Evolutionary conservation across 805 yeast genomes (phyloP).

Genomic region (Kurtzmaniella fragi): DNA sequence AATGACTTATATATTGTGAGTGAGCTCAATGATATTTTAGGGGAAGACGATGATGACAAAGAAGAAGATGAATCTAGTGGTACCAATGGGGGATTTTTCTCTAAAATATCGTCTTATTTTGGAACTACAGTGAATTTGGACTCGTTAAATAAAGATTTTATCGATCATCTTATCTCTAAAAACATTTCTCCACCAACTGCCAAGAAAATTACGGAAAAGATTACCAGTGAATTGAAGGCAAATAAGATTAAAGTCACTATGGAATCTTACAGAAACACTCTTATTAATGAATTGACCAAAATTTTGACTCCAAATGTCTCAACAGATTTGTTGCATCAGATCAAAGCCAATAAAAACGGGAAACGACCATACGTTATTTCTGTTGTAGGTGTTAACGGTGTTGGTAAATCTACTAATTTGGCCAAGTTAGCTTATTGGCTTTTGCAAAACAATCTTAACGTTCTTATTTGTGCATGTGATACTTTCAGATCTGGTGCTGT

Average conservation of each 20-base stretch:
- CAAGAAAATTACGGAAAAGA: constrained; percentile 59
- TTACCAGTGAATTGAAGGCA: constrained; percentile 65
- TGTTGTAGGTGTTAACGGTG: constrained; percentile 97
- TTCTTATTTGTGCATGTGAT: constrained; percentile 93
- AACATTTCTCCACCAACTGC: constrained; percentile 93
- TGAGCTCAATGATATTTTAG: constrained; percentile 36
- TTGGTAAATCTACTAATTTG: constrained; percentile 92
- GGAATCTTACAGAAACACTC: constrained; percentile 56
- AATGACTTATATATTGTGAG: constrained; percentile 36
- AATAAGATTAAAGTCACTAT: constrained; percentile 71
- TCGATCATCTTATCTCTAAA: constrained; percentile 74
- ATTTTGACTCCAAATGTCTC: constrained; percentile 90
- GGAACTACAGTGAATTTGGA: constrained; percentile 45
- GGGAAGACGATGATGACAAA: constrained; percentile 25
- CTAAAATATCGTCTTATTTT: constrained; percentile 32
- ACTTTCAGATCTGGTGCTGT: constrained; percentile 98
- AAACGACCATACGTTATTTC: constrained; percentile 85
- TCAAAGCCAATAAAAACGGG: constrained; percentile 42
- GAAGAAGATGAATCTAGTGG: constrained; percentile 12
- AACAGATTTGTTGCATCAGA: constrained; percentile 78
- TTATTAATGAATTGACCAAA: constrained; percentile 66
- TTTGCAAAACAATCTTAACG: constrained; percentile 79
- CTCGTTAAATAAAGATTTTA: constrained; percentile 59
- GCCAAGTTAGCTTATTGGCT: constrained; percentile 96
- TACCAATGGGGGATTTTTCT: constrained; percentile 21